Evolutionary conservation across 768 basidiomycete genomes (phyloP), one percentile per base, ranked within the genome.

Genomic region (Suillus occidentalis): DNA sequence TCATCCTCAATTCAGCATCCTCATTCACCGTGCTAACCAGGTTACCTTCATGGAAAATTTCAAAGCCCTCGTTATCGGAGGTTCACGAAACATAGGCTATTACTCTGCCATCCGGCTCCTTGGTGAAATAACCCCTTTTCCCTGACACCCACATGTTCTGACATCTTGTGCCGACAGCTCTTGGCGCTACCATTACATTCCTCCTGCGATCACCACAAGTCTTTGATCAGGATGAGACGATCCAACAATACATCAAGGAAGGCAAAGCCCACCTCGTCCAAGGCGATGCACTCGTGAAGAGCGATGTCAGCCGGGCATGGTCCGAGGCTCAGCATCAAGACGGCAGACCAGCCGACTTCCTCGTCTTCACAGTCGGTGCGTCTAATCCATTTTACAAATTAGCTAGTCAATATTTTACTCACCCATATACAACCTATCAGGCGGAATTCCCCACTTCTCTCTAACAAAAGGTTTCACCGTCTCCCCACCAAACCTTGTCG

Each of bases 361-460:
- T 90, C 22, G 67, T 91, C 12, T 90, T 86, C 76, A 84, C 88
- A 6, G 80, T 91, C 64, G 90, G 89, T 84, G 67, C 57, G 83
- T 77, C 16, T 45, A 9, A 52, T 16, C 34, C 8, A 12, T 50
- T 56, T 31, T 13, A 5, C 0, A 8, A 16, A 9, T 39, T 6
- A 22, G n/a, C 12, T 36, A 49, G 14, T 22, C 55, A 25, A 55
- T 0, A 20, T 52, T 55, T 49, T 8, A 61, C 63, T 67, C 22
- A 70, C 56, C 2, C 16, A 63, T 39, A 10, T 18, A 25, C 4
- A 31, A 31, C 6, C n/a, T 31, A 43, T 3, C 60, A 89, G 87
- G 83, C 43, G 85, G 83, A 16, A 72, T 28, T 2, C 83, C 84
- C 0, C 74, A 70, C 18, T 86, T 89, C 73, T 62, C 68, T 52